Evolutionary conservation across 345 rosid species (phyloP).

Genomic region (Syzygium grande): DNA sequence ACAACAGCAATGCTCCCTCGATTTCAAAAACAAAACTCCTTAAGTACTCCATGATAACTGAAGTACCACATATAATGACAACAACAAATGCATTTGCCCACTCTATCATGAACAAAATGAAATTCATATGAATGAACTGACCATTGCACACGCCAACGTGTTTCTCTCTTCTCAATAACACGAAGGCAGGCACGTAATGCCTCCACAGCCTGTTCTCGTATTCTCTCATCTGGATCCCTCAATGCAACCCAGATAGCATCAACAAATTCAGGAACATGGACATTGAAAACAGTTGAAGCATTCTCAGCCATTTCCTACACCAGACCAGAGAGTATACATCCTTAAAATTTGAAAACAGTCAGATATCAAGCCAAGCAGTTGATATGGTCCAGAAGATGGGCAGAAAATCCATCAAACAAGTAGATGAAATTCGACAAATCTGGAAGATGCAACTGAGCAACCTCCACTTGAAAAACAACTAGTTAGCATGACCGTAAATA

Average conservation of each 20-base stretch:
- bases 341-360: neutral
- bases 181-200: slow-evolving; percentile 99
- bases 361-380: neutral
- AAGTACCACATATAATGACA: neutral
- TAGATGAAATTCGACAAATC: neutral
- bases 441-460: neutral
- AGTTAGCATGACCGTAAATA: neutral
- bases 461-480: neutral
- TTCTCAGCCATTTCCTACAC: slow-evolving; percentile 96
- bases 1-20: neutral
- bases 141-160: slow-evolving; percentile 99
- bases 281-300: slow-evolving; percentile 97
- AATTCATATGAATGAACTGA: slow-evolving; percentile 21
- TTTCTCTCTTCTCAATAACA: slow-evolving; percentile 99
- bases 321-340: neutral
- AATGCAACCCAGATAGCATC: slow-evolving; percentile 99
- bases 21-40: neutral
- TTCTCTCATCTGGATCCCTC: slow-evolving; percentile 84
- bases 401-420: neutral
- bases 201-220: slow-evolving; percentile 93
- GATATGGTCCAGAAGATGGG: neutral
- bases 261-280: slow-evolving; percentile 91
- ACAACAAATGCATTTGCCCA: neutral
- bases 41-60: neutral
- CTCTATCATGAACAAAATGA: neutral